Evolutionary conservation across 441 rosid species (phyloP).

Genomic region (Hura crepitans): DNA sequence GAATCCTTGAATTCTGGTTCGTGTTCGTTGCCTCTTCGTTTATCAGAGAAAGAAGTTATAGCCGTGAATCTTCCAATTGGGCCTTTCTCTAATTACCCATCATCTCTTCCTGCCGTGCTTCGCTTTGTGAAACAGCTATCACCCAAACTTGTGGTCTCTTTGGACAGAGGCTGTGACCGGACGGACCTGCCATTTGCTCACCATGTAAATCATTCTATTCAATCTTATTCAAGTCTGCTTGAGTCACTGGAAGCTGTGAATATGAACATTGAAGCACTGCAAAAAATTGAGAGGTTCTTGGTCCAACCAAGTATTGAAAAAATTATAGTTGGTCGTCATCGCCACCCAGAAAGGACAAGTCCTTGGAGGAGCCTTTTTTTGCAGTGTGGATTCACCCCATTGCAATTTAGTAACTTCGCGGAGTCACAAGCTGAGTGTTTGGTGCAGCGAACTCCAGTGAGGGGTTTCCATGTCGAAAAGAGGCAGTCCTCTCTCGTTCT

Average conservation of each 20-base stretch:
- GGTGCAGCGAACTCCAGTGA: conserved; percentile 47
- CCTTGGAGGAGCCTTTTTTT: conserved; percentile 42
- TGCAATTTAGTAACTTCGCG: conserved; percentile 55
- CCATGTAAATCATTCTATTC: conserved; percentile 46
- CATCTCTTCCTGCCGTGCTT: conserved; percentile 38
- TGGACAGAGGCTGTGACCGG: conserved; percentile 50
- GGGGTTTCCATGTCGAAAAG: conserved; percentile 68
- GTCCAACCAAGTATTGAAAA: conserved; percentile 52
- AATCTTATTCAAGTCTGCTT: conserved; percentile 42
- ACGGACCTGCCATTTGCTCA: conserved; percentile 51
- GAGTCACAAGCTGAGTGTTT: conserved; percentile 66
- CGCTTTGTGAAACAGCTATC: conserved; percentile 56
- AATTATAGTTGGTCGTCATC: conserved; percentile 43
- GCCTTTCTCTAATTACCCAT: conserved; percentile 40
- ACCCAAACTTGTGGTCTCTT: conserved; percentile 53
- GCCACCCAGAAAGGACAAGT: conserved; percentile 34
- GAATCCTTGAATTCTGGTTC: conserved; percentile 41
- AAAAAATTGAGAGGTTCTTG: conserved; percentile 55
- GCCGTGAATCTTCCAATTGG: conserved; percentile 60
- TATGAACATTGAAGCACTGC: conserved; percentile 38
- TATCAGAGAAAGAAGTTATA: conserved; percentile 39
- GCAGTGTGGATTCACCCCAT: conserved; percentile 49
- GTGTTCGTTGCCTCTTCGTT: conserved; percentile 31
- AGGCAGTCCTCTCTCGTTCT: conserved; percentile 52
- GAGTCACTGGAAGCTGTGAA: conserved; percentile 64